A percentile compares a stretch with the other conserved stretches of the same genome.
phyloP scores from a whole-genome alignment of 208 protist genomes.

The Herpetomonas samuelpessoai region DNA sequence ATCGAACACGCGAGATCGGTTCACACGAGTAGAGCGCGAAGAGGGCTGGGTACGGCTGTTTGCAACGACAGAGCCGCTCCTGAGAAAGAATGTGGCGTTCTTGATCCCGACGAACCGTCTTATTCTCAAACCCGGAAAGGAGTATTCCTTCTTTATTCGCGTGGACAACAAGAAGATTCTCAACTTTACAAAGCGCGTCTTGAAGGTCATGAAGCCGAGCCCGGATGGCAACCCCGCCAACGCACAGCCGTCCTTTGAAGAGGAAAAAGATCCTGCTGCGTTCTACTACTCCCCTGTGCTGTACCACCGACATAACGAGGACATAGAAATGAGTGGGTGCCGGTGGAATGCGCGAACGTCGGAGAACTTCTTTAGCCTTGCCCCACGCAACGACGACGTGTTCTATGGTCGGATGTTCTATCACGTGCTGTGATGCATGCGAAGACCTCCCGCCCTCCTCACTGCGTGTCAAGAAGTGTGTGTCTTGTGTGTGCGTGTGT shows the following conservation, averaged over 20 bases:
- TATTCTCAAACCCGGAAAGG: background rate
- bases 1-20: background rate
- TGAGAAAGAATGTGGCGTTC: background rate
- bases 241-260: background rate
- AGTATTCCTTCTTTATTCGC: background rate
- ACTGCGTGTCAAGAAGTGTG: background rate
- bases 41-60: background rate
- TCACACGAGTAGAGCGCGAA: background rate
- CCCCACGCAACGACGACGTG: background rate
- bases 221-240: background rate
- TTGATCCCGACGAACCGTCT: background rate
- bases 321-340: background rate
- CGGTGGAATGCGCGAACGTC: background rate
- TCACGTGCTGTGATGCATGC: background rate
- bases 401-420: background rate
- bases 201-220: background rate
- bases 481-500: too few species aligned
- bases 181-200: background rate
- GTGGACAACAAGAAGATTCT: background rate
- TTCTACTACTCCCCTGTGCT: background rate
- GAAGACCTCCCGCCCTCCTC: background rate
- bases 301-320: background rate
- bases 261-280: background rate
- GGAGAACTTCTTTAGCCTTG: background rate
- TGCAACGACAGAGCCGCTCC: background rate